phyloP scores from a whole-genome alignment of 305 asterid species.

The Fraxinus sp. region DNA sequence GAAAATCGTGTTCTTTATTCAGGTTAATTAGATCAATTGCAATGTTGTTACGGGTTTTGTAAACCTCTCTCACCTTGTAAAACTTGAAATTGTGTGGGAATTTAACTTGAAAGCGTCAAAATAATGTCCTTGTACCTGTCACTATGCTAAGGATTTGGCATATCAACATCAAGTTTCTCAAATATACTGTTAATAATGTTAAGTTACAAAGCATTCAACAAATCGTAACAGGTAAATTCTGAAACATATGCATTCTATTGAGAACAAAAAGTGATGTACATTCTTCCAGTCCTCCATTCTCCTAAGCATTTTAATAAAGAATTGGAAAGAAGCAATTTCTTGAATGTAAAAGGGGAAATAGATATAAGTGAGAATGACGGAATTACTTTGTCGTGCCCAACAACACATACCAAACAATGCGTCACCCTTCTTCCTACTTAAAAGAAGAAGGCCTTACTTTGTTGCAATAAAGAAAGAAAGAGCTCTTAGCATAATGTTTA shows the following conservation, averaged over 20 bases:
- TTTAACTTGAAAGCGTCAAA: background rate
- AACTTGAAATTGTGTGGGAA: background rate
- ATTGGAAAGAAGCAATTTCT: background rate
- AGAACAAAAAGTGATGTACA: background rate
- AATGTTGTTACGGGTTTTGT: background rate
- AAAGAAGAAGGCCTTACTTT: background rate
- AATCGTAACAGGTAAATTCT: background rate
- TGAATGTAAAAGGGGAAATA: background rate
- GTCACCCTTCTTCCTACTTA: background rate
- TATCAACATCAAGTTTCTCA: background rate
- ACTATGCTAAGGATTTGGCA: background rate
- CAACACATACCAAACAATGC: background rate
- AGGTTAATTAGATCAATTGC: background rate
- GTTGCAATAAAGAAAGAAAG: background rate
- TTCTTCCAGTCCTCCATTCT: background rate
- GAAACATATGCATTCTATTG: conserved; percentile 1
- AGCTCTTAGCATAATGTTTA: background rate
- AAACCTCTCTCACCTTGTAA: background rate
- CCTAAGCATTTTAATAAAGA: background rate
- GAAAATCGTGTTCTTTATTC: no score
- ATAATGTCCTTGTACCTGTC: background rate
- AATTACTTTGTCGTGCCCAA: background rate
- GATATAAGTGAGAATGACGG: background rate
- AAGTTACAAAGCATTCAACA: conserved; percentile 2
- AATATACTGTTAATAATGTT: background rate